Base-by-base conservation (phyloP, 2,329 filamentous ascomycete species). In the Fusarium pseudocircinatum region DNA sequence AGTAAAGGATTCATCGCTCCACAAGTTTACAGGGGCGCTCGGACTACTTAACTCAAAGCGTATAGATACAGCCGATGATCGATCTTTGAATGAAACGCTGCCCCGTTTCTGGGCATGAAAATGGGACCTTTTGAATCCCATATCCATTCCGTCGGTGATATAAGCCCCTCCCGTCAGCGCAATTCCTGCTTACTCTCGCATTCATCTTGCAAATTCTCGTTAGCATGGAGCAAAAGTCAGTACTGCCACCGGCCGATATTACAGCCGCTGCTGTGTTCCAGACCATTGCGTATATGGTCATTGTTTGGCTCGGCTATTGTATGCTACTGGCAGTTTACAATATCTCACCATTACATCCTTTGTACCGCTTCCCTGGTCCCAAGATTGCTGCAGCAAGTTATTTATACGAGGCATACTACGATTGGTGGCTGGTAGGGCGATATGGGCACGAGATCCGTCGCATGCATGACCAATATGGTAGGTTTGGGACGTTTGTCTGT, bases 381-480 rank as follows among this genome's bases (percentile, higher is more conserved):
- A 81, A 73, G 60, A 57, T 84, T 2, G 80, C 83, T 6, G 81
- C 82, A 4, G 78, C 76, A 7, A 81, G 78, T 13, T 82, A 82
- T 43, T 60, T 79, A 3, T 83, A 82, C 18, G 83, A 84, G 56
- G 80, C 81, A 12, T 85, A 81, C 56, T 79, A 82, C 53, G 83
- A 84, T 59, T 77, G 80, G 61, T 77, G 83, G 63, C 73, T 73
- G 18, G 75, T 77, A 22, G 83, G 83, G 6, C 69, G 78, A 18
- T 84, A 84, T 67, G 80, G 79, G 16, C 71, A 74, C 7, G 71
- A 75, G 30, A 84, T 84, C 24, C 68, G 74, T 6, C 60, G 74
- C 15, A 83, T 84, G 80, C 82, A 84, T 53, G 75, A 80, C n/a
- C 64, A 70, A 14, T 84, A 84, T 68, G 82, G 83, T 80, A 40